Percentiles rank a stretch among this genome's conserved stretches.
phyloP scores from a whole-genome alignment of 495 filamentous ascomycete species.

The Lichina pygmaea region DNA sequence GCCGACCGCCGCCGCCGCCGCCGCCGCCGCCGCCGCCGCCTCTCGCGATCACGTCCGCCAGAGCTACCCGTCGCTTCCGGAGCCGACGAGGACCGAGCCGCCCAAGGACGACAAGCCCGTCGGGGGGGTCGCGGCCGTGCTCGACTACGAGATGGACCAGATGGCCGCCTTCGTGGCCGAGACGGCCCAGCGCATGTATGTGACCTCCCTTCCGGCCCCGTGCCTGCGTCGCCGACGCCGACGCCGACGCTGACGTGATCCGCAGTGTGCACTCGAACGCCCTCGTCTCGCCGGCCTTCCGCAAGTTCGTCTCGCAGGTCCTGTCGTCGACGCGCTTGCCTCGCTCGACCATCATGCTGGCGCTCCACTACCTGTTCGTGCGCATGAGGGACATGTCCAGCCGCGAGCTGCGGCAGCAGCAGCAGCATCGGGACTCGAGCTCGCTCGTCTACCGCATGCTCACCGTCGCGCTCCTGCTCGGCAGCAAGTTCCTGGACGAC shows the following conservation, averaged over 20 bases:
- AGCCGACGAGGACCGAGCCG: neutral
- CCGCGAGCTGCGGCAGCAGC: constrained; percentile 20
- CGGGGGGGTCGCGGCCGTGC: constrained; percentile 81
- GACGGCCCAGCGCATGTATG: constrained; percentile 66
- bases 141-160: constrained; percentile 96
- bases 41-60: neutral
- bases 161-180: constrained; percentile 97
- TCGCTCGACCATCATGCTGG: constrained; percentile 81
- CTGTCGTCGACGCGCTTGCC: constrained; percentile 84
- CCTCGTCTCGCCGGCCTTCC: constrained; percentile 47
- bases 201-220: constrained; percentile 18
- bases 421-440: constrained; percentile 18
- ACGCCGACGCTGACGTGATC: constrained; percentile 45
- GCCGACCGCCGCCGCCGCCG: neutral
- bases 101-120: constrained; percentile 3
- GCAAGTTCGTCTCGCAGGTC: constrained; percentile 87
- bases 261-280: constrained; percentile 49
- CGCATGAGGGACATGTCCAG: constrained; percentile 50
- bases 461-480: constrained; percentile 64
- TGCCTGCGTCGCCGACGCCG: constrained; percentile 22
- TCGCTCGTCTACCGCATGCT: constrained; percentile 76
- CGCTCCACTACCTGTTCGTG: constrained; percentile 68
- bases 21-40: neutral
- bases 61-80: neutral
- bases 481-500: constrained; percentile 95